Evolutionary conservation across 2,329 filamentous ascomycete genomes (phyloP).

Genomic region (Pezicula rhizophila): DNA sequence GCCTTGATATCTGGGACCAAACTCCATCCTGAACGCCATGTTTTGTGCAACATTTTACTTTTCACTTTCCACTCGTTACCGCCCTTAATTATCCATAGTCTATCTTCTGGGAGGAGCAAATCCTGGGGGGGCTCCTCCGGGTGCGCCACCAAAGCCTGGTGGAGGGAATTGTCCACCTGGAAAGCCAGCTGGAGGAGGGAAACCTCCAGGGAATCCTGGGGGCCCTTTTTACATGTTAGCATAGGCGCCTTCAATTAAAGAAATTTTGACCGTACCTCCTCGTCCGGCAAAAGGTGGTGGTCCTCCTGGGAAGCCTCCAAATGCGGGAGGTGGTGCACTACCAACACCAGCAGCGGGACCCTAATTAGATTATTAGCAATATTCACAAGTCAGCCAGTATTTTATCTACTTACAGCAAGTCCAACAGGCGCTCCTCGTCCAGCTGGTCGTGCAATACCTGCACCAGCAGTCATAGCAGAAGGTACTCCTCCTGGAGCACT

Average conservation of each 20-base stretch:
- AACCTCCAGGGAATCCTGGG: constrained; percentile 45
- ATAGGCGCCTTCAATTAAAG: not conserved
- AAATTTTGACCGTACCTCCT: constrained; percentile 45
- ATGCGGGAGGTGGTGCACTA: constrained; percentile 60
- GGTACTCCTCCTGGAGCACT: constrained; percentile 59
- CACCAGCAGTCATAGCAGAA: constrained; percentile 70
- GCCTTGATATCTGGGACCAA: not conserved
- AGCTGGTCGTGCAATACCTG: constrained; percentile 85
- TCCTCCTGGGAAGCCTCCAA: constrained; percentile 49
- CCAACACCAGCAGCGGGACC: constrained; percentile 85
- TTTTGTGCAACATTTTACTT: constrained; percentile 10
- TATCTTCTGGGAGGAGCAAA: constrained; percentile 33
- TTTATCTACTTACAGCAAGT: constrained; percentile 56
- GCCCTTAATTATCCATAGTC: constrained; percentile 3
- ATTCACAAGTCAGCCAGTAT: constrained; percentile 12
- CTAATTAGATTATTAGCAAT: constrained; percentile 31
- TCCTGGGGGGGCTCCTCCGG: constrained; percentile 37
- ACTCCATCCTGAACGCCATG: constrained; percentile 22
- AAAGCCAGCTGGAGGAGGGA: constrained; percentile 43
- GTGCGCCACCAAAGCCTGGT: constrained; percentile 39
- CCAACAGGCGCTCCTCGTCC: constrained; percentile 80
- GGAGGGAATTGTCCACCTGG: constrained; percentile 68
- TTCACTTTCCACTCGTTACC: constrained; percentile 4
- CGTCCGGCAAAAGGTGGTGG: constrained; percentile 43
- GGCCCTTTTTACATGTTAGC: constrained; percentile 16